A percentile compares a stretch with the other conserved stretches of the same genome.
Evolutionary conservation across 78 protist genomes (phyloP).

Genomic region (Planoprotostelium fungivorum): DNA sequence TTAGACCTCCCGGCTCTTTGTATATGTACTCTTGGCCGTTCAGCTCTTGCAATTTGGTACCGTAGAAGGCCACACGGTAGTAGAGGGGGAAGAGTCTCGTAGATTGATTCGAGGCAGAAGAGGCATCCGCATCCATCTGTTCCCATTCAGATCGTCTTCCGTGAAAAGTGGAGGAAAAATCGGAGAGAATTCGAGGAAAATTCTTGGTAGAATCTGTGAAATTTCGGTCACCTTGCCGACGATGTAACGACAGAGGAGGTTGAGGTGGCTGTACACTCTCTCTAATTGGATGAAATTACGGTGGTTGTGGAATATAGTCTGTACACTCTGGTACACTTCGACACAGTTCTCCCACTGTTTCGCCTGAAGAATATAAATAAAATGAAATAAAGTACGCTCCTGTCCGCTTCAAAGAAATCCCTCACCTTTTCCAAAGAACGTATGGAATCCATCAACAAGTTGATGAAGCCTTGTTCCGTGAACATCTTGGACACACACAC

Average conservation of each 20-base stretch:
- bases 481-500: constrained; percentile 42
- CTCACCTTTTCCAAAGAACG: constrained; percentile 24
- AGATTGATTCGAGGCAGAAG: too few species aligned
- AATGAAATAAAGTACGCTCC: neutral
- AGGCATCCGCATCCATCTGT: too few species aligned
- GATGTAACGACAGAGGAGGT: neutral
- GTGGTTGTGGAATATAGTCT: neutral
- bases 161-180: too few species aligned
- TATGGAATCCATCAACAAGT: constrained; percentile 44
- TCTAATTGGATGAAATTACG: neutral
- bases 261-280: neutral
- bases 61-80: constrained; percentile 57
- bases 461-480: constrained; percentile 36
- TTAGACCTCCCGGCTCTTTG: constrained; percentile 31
- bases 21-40: constrained; percentile 46
- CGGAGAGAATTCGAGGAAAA: too few species aligned
- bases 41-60: constrained; percentile 23
- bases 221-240: constrained; percentile 3
- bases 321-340: neutral
- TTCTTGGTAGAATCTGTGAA: too few species aligned
- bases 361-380: neutral
- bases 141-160: too few species aligned
- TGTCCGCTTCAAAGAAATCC: neutral
- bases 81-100: constrained; percentile 40
- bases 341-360: neutral